Base-by-base conservation (phyloP, 1,139 yeast species). In the Groenewaldozyma sp. region DNA sequence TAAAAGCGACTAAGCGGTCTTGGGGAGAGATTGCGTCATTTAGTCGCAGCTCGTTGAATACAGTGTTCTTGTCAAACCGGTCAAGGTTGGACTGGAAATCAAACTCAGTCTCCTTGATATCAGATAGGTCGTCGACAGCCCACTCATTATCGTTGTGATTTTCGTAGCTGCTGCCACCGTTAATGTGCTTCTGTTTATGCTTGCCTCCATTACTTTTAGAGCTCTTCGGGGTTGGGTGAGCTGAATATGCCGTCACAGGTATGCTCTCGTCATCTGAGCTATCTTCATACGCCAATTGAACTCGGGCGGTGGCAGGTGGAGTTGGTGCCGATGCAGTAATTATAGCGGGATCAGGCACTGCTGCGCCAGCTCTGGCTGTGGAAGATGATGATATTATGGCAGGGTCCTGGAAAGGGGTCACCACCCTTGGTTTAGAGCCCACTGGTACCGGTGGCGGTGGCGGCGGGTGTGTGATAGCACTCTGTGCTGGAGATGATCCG, bases 41-140 rank as follows among this genome's bases (percentile, higher is more conserved):
- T 47, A 70, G 71, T 38, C 78, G 76, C 54, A 87, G 73, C 54
- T 83, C 86, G 41, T 81, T 82, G 59, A 88, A 82, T 4, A 87
- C 91, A 5, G 79, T 69, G 45, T 72, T 68, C 59, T 88, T 88
- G 60, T 88, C 94, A 55, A 88, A 88, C 69, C 79, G 75, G 22
- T 82, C 80, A 49, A 87, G 69, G 54, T 82, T 84, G 9, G 87
- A 81, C 44, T 76, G 84, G 60, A 88, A 88, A 58, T 88, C 96
- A 62, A 88, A 88, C 47, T 87, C 96, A 5, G 54, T 49, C 41
- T 53, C 51, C 28, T 52, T 50, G 36, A 56, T 49, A 18, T 70
- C 76, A 29, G 73, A 61, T 46, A 76, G 70, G 38, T 68, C 72
- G 45, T 73, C 76, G 24, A 68, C 71, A 36, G 70, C 72, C 82